Evolutionary conservation across 495 filamentous ascomycete species (phyloP), one percentile per base, ranked within the genome.

Genomic region (Penicillium turbatum): DNA sequence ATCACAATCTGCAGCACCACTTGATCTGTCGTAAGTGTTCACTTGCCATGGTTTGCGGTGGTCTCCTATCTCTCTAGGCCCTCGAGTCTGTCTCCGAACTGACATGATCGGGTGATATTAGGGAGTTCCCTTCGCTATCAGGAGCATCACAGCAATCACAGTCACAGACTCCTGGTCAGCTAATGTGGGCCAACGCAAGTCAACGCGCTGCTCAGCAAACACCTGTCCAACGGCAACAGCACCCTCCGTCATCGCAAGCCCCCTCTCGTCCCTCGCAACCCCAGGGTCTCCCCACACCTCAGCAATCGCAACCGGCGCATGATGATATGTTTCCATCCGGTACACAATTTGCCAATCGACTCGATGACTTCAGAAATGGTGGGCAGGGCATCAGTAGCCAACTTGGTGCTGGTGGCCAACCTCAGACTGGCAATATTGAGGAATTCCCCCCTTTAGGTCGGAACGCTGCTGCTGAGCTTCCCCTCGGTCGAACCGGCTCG

Each of bases 361-460:
- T 80, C 26, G 80, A 84, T 59, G 81, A 84, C 54, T 82, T 78
- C 60, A 71, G 80, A 45, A 79, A 79, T 54, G 79, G 78, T 44
- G 81, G 74, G 26, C 86, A 89, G 56, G 82, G 79, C 12, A 81
- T 83, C 35, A 72, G 81, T 65, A 66, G 77, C 64, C 64, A 87
- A 78, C 61, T 80, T 68, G 62, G 76, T 57, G 53, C 69, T 5
- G 69, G 72, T 38, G 66, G 65, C 34, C 88, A 92, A 53, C 80
- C 83, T 17, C 87, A 86, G 54, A 79, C 82, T 12, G 82, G 74
- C 51, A 85, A 79, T 56, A 84, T 86, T 17, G 90, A 96, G 19
- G 90, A 95, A 9, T 95, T 95, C 48, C 91, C 91, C 38, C 86
- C 91, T 10, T 72, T 93, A 47, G 86, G 88, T 44, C 82, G 88